Evolutionary conservation across 305 asterid genomes (phyloP), one percentile per base, ranked within the genome.

Genomic region (Fraxinus latifolia): DNA sequence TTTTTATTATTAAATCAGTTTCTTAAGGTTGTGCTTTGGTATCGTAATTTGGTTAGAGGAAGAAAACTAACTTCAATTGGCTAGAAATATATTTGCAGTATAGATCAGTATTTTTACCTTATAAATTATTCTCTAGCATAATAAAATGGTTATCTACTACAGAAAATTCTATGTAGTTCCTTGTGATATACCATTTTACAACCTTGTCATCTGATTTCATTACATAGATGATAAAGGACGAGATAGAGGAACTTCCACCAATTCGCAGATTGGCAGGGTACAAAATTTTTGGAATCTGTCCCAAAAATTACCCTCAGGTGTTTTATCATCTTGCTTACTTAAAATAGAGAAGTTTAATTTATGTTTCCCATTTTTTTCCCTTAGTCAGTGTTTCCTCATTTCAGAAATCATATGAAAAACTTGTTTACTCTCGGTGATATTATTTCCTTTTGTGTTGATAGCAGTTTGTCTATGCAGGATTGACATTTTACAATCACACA

Each of bases 401-500:
- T 65, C 74, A 27, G 34, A 36, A 74, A 37, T 50, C 15, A 7
- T 36, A 76, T 78, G 65, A 77, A 23, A 65, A 75, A n/a, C 33
- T 79, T 21, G 80, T 55, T 80, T 39, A 77, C 68, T 39, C 12
- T 36, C 21, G 29, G 68, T 42, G 67, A 77, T 81, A 39, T 50
- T 7, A 15, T 23, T 55, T 50, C 27, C 47, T 79, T 78, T 55
- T 53, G 33, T 74, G 55, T 23, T 84, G 58, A 75, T 78, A 50
- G 27, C 84, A 37, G 76, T 77, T 39, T 81, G 65, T 44, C 2
- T 88, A 60, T 89, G 77, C 92, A 95, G 98, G 96, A 37, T 83
- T 90, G 79, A 88, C 89, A 77, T 90, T 85, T 87, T 85, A 87
- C 87, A 87, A 92, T 87, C 91, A 85, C 77, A 86, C 76, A 83